Base-by-base conservation (phyloP, 1,284 basidiomycete genomes). In the Moniliella sp. region DNA sequence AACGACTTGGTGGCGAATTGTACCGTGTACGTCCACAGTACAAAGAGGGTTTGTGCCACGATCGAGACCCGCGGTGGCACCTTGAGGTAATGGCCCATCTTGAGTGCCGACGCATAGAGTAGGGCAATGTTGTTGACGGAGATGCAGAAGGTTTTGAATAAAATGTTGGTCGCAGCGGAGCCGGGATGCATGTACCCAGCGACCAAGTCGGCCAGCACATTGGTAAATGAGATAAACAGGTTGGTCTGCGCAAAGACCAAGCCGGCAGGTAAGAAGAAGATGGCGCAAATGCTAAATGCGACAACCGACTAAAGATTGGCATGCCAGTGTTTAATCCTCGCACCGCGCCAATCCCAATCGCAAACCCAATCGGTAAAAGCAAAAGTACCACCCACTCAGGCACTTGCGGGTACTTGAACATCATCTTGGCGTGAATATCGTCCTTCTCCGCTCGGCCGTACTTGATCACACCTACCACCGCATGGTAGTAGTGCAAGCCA, bases 341-440 rank as follows among this genome's bases (percentile, higher is more conserved):
- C 31, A 78, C 69, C 7, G 73, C 66, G 32, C 74, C 64, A 42
- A 75, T 64, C 33, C 76, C 66, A 42, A 75, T 64, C 32, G 76
- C 66, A 39, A 78, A 62, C 21, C 70, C 64, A 44, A 78, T 64
- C 35, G 73, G 68, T 33, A 69, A 37, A 30, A 72, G 35, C 28
- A 78, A 74, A 10, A 71, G 43, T 0, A 52, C 19, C 0, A 54
- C 47, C 40, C 71, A 72, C 39, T 67, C 65, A 3, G 71, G 71
- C 17, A 81, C 77, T 50, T 82, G 78, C 1, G 68, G 62, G 60
- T 88, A 88, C 15, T 61, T 66, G 33, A 67, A 66, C 81, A 88
- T 88, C 27, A 86, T 67, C 25, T 78, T 73, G 3, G 75, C 70
- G 61, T 88, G 83, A 25, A 86, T 65, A 52, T 88, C 82, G n/a